These are phyloP conservation scores for Malus hybrid DNA, from an alignment of 331 rosid genomes.

Conservation along the genomic window DNA sequence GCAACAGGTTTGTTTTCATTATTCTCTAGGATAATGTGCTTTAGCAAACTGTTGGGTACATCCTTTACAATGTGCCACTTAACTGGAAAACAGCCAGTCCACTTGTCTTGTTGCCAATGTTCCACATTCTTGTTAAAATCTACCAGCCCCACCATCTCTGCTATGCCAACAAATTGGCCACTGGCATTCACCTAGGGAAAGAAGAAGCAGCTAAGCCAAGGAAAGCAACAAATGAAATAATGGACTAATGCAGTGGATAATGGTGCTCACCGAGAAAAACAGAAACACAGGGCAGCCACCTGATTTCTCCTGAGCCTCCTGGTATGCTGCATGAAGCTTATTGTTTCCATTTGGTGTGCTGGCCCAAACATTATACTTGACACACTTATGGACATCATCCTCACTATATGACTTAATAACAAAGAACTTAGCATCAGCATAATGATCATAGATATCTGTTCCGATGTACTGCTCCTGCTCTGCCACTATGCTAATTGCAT, in stretches of 20 bases:
- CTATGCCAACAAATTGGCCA: conserved; percentile 64
- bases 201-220: background rate
- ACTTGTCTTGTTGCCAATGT: conserved; percentile 71
- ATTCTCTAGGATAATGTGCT: conserved; percentile 55
- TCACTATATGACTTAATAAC: conserved; percentile 69
- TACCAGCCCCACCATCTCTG: conserved; percentile 62
- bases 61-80: conserved; percentile 72
- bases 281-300: conserved; percentile 45
- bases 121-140: conserved; percentile 44
- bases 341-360: conserved; percentile 57
- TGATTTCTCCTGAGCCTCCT: conserved; percentile 39
- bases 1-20: conserved; percentile 68
- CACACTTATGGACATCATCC: conserved; percentile 67
- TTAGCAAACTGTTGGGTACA: conserved; percentile 40
- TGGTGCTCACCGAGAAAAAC: conserved; percentile 44
- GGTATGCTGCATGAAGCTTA: conserved; percentile 46
- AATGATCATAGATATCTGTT: conserved; percentile 28
- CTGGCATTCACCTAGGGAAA: conserved; percentile 54
- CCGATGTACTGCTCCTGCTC: conserved; percentile 39
- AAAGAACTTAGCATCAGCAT: conserved; percentile 43
- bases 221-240: background rate
- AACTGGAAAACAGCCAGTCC: conserved; percentile 64
- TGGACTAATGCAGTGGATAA: background rate
- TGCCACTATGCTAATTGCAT: conserved; percentile 27
- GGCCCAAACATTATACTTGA: conserved; percentile 53